These are phyloP conservation scores for Draba incana DNA, from an alignment of 345 rosid genomes.

Conservation along the genomic window DNA sequence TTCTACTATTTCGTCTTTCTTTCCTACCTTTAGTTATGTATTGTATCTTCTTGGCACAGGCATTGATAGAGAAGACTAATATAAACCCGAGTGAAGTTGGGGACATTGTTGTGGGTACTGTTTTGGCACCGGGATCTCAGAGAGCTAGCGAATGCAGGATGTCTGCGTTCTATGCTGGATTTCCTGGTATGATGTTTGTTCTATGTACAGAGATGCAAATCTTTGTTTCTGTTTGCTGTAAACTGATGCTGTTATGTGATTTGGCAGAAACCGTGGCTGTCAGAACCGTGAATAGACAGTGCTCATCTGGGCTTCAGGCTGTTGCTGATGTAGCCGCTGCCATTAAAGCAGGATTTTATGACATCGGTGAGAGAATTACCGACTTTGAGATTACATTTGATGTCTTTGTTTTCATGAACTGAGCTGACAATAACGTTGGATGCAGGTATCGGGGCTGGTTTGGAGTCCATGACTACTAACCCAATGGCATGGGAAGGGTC, in stretches of 20 bases:
- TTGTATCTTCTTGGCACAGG: conserved; percentile 48
- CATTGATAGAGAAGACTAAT: conserved; percentile 85
- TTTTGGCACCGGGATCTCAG: conserved; percentile 93
- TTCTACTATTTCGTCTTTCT: not conserved
- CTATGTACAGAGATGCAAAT: not conserved
- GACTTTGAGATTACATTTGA: not conserved
- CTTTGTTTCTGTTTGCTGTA: not conserved
- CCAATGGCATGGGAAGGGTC: conserved; percentile 95
- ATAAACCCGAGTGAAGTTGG: conserved; percentile 92
- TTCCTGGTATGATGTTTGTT: conserved; percentile 67
- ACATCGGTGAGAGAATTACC: conserved; percentile 60
- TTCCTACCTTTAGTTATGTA: conserved; percentile 1
- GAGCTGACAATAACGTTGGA: conserved; percentile 8
- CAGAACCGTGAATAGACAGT: conserved; percentile 95
- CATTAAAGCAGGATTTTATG: conserved; percentile 98
- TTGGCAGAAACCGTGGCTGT: conserved; percentile 82
- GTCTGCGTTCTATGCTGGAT: conserved; percentile 99
- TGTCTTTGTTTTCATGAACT: not conserved
- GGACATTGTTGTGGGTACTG: conserved; percentile 98
- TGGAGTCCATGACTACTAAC: conserved; percentile 92
- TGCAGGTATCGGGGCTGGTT: conserved; percentile 94
- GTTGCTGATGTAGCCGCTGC: conserved; percentile 99
- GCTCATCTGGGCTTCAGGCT: conserved; percentile 99
- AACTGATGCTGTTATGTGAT: conserved; percentile 10
- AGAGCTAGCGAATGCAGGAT: conserved; percentile 99